Conservation (phyloP, 225 moss, liverwort and hornwort species). For the Antitrichia curtipendula region DNA sequence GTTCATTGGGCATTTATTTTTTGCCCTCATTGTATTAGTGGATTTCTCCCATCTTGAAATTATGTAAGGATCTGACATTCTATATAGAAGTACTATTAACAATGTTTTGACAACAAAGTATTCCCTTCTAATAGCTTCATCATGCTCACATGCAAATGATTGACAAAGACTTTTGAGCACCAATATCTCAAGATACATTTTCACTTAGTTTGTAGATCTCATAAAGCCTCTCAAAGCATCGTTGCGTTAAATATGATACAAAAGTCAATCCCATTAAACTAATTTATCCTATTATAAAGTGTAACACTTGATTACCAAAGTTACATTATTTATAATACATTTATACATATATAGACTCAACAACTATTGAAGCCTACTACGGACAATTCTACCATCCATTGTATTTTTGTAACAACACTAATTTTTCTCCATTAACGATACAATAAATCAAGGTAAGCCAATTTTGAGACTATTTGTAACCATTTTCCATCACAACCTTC, state of each 20-base stretch:
- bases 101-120: not conserved
- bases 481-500: too few species aligned
- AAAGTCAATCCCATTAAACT: not conserved
- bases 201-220: not conserved
- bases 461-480: not conserved
- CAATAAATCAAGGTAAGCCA: not conserved
- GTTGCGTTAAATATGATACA: too few species aligned
- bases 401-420: not conserved
- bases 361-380: not conserved
- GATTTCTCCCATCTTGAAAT: too few species aligned
- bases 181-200: not conserved
- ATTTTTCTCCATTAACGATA: not conserved
- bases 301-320: fast-evolving
- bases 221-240: fast-evolving
- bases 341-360: too few species aligned
- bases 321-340: not conserved
- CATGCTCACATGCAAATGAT: not conserved
- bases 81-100: fast-evolving
- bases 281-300: fast-evolving
- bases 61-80: not conserved
- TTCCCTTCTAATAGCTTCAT: not conserved
- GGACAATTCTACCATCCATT: fast-evolving
- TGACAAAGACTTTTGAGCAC: too few species aligned
- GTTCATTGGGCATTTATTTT: too few species aligned
- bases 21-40: fast-evolving